A percentile compares a stretch with the other conserved stretches of the same genome.
phyloP scores from a whole-genome alignment of 2,329 filamentous ascomycete species.

The Trichoderma lentiforme region DNA sequence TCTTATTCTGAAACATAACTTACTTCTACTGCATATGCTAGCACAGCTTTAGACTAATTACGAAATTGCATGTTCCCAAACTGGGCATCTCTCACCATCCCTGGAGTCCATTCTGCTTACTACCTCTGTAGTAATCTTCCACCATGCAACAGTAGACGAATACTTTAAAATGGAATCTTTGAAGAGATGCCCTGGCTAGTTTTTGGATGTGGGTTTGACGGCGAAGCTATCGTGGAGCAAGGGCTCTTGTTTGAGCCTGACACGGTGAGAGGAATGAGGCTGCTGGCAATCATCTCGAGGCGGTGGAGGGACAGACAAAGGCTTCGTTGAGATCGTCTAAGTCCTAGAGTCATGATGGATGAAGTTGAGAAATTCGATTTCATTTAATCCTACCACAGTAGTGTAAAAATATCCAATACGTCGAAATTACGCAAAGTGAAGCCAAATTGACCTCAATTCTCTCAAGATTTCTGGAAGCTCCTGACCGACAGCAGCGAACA shows the following conservation, averaged over 20 bases:
- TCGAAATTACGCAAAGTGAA: background rate
- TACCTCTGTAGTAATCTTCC: background rate
- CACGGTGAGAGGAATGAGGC: background rate
- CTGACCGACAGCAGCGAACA: background rate
- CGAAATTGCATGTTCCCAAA: background rate
- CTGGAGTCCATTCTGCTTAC: background rate
- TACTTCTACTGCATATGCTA: background rate
- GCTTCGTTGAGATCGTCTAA: background rate
- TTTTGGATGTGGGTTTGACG: background rate
- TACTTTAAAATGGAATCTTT: background rate
- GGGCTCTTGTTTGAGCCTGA: background rate
- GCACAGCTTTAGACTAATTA: background rate
- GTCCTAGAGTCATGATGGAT: background rate
- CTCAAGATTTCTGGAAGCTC: background rate
- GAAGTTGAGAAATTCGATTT: background rate
- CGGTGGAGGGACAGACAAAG: background rate
- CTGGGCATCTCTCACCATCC: background rate
- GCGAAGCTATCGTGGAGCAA: background rate
- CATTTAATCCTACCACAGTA: no score
- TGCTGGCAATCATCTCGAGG: background rate
- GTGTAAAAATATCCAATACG: background rate
- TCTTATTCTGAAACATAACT: background rate
- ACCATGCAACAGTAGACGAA: background rate
- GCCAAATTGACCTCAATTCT: background rate
- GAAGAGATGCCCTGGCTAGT: background rate